Evolutionary conservation across 192 early-diverging fungal genomes (phyloP).

Genomic region (Haplosporangium gracile): DNA sequence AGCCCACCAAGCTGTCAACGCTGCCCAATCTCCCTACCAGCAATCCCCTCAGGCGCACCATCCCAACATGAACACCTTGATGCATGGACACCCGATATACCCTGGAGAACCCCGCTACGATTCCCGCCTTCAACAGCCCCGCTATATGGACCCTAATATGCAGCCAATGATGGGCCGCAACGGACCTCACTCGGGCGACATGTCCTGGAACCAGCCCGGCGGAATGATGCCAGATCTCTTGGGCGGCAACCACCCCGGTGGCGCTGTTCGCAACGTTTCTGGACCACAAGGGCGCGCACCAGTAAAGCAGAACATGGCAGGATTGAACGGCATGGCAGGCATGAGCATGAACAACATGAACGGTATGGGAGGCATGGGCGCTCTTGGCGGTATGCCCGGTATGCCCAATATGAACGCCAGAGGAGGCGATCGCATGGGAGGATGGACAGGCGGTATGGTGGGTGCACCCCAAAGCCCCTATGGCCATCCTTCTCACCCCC

Average conservation of each 20-base stretch:
- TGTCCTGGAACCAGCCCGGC: slow-evolving; percentile 32
- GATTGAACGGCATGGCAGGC: slow-evolving; percentile 31
- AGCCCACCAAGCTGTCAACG: slow-evolving; percentile 23
- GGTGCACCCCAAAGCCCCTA: slow-evolving; percentile 29
- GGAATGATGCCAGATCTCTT: slow-evolving; percentile 50
- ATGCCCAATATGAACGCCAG: slow-evolving; percentile 16
- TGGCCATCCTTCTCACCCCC: slow-evolving; percentile 21
- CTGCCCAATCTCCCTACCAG: slow-evolving; percentile 41
- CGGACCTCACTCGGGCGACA: slow-evolving; percentile 28
- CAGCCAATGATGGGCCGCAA: slow-evolving; percentile 35
- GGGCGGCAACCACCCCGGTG: slow-evolving; percentile 36
- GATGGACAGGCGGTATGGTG: slow-evolving; percentile 23
- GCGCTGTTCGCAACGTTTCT: slow-evolving; percentile 18
- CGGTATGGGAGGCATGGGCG: slow-evolving; percentile 39
- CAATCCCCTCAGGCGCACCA: slow-evolving; percentile 41
- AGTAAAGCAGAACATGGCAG: slow-evolving; percentile 28
- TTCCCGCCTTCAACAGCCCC: slow-evolving; percentile 21
- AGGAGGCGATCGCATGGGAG: slow-evolving; percentile 25
- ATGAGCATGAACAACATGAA: slow-evolving; percentile 31
- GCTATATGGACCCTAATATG: slow-evolving; percentile 50
- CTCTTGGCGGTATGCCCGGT: slow-evolving; percentile 30
- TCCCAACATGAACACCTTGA: slow-evolving; percentile 35
- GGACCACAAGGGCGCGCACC: slow-evolving; percentile 30
- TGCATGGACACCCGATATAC: slow-evolving; percentile 46
- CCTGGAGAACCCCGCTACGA: slow-evolving; percentile 41